Evolutionary conservation across 306 rosid genomes (phyloP).

Genomic region (Dryas octopetala): DNA sequence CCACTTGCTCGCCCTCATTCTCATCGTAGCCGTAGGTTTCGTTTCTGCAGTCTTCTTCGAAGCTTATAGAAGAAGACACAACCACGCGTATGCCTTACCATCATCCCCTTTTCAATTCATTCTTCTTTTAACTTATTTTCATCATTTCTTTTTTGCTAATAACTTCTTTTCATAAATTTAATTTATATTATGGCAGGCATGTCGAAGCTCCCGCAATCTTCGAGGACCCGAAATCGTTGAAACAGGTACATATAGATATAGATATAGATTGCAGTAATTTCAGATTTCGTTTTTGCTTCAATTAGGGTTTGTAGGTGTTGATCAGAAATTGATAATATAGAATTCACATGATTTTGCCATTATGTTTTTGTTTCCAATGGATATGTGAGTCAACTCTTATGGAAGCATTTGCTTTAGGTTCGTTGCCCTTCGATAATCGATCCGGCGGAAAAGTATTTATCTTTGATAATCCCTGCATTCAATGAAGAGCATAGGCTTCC

Average conservation of each 20-base stretch:
- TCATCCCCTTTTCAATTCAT: not conserved
- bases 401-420: conserved; percentile 45
- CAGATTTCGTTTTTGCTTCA: not conserved
- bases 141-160: too few species aligned
- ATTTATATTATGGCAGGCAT: conserved; percentile 45
- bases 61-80: conserved; percentile 72
- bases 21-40: conserved; percentile 40
- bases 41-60: conserved; percentile 48
- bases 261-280: not conserved
- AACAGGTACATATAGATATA: conserved; percentile 53
- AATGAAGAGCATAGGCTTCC: conserved; percentile 91
- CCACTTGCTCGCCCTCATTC: conserved; percentile 34
- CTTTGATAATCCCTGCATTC: conserved; percentile 83
- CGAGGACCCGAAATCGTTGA: conserved; percentile 75
- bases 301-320: conserved; percentile 2
- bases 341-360: not conserved
- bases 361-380: not conserved
- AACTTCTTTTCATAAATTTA: not conserved
- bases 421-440: conserved; percentile 74
- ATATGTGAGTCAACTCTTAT: not conserved
- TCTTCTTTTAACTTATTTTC: not conserved
- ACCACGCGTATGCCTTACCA: conserved; percentile 51
- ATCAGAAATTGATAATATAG: not conserved
- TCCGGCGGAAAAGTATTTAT: conserved; percentile 85
- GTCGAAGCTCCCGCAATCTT: conserved; percentile 79